phyloP scores from a whole-genome alignment of 805 yeast genomes.

The Kuraishia ogatae region DNA sequence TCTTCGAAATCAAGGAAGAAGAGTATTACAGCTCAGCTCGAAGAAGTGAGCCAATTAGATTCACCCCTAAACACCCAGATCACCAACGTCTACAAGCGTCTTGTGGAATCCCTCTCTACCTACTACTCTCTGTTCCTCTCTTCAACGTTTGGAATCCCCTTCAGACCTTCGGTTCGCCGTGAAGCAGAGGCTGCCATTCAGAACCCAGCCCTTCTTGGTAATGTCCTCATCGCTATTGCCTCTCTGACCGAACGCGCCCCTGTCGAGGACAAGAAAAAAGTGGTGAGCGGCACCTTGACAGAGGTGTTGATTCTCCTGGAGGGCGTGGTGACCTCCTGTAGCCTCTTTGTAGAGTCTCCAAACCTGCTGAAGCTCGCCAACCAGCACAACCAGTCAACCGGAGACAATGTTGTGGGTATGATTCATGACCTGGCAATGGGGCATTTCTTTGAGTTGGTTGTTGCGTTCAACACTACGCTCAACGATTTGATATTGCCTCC shows the following conservation, averaged over 20 bases:
- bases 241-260: slow-evolving; percentile 51
- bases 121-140: slow-evolving; percentile 17
- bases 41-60: background rate
- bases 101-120: background rate
- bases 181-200: slow-evolving; percentile 55
- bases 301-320: slow-evolving; percentile 54
- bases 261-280: slow-evolving; percentile 52
- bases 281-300: slow-evolving; percentile 45
- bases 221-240: slow-evolving; percentile 53
- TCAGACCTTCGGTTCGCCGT: slow-evolving; percentile 31
- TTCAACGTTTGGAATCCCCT: slow-evolving; percentile 25
- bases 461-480: slow-evolving; percentile 52
- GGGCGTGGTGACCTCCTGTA: slow-evolving; percentile 45
- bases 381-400: slow-evolving; percentile 11
- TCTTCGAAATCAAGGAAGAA: background rate
- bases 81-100: background rate
- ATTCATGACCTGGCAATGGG: slow-evolving; percentile 58
- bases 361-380: slow-evolving; percentile 12
- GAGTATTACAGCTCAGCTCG: background rate
- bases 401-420: slow-evolving; percentile 36
- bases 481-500: slow-evolving; percentile 58
- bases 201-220: slow-evolving; percentile 51
- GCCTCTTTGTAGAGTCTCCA: slow-evolving; percentile 33
- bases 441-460: slow-evolving; percentile 56
- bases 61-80: background rate